Percentiles rank a stretch among this genome's conserved stretches.
These are phyloP conservation scores for Parathielavia appendiculata DNA, from an alignment of 495 filamentous ascomycete genomes.

Conservation along the genomic window DNA sequence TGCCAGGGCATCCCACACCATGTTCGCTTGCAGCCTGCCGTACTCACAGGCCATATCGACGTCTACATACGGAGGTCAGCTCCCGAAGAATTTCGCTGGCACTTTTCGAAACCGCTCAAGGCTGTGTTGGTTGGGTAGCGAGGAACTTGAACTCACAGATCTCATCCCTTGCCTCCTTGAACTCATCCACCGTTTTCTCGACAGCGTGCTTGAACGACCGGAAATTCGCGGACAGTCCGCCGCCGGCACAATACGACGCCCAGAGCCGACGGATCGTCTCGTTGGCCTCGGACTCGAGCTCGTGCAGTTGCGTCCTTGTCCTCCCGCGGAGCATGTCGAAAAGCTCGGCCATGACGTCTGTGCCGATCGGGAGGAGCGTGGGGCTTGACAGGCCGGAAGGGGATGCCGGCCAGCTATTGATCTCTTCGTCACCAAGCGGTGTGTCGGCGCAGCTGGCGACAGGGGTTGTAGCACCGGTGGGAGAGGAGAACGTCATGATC, in stretches of 20 bases:
- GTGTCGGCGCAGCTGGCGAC: too few species aligned
- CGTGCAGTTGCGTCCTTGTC: background rate
- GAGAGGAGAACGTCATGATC: too few species aligned
- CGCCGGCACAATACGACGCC: background rate
- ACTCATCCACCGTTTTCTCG: background rate
- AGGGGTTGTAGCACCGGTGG: too few species aligned
- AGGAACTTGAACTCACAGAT: background rate
- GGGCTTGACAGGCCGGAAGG: background rate
- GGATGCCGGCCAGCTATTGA: too few species aligned
- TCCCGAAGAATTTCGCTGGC: too few species aligned
- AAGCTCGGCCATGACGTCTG: background rate
- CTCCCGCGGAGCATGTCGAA: background rate
- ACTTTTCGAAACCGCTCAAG: too few species aligned
- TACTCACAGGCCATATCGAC: too few species aligned
- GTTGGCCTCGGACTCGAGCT: background rate
- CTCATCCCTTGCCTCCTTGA: background rate
- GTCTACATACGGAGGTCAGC: too few species aligned
- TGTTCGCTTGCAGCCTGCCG: too few species aligned
- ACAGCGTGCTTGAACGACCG: background rate
- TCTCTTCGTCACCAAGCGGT: too few species aligned
- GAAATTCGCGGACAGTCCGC: background rate
- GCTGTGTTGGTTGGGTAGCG: too few species aligned
- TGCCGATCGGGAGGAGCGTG: background rate
- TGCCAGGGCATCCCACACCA: too few species aligned
- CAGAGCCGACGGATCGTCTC: background rate